These are phyloP conservation scores for Scutellaria baicalensis DNA, from an alignment of 257 asterid species.

Conservation along the genomic window DNA sequence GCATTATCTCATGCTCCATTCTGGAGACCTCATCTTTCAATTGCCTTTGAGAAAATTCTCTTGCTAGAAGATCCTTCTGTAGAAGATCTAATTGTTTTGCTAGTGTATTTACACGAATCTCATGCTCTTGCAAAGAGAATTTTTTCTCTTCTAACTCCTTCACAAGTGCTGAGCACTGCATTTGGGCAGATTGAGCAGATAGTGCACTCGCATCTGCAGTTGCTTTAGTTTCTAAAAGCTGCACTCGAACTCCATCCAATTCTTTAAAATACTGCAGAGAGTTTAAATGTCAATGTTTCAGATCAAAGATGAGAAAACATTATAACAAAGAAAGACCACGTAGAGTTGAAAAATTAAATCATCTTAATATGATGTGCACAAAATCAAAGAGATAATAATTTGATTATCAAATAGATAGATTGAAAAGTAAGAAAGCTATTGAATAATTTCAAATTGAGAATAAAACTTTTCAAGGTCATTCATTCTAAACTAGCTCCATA, in stretches of 20 bases:
- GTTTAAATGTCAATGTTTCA: not conserved
- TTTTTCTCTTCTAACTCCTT: conserved; percentile 71
- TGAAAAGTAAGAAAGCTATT: not conserved
- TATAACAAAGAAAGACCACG: not conserved
- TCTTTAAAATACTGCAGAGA: conserved; percentile 48
- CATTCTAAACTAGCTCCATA: not conserved
- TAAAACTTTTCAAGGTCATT: too few species aligned
- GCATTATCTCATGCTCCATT: conserved; percentile 72
- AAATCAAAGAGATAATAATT: too few species aligned
- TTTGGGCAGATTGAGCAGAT: conserved; percentile 75
- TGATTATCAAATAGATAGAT: not conserved
- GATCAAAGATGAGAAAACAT: not conserved
- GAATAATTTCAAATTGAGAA: not conserved
- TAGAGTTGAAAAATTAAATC: too few species aligned
- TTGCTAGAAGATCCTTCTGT: conserved; percentile 66
- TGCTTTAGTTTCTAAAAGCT: conserved; percentile 56
- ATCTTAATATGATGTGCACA: too few species aligned
- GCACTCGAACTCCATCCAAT: conserved; percentile 52
- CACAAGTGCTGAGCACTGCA: conserved; percentile 53
- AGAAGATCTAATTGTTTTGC: conserved; percentile 72
- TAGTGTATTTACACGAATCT: conserved; percentile 50
- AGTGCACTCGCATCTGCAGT: conserved; percentile 76
- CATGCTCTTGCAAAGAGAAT: conserved; percentile 60
- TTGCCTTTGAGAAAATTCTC: conserved; percentile 75
- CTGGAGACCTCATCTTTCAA: conserved; percentile 67